Evolutionary conservation across 1,284 basidiomycete species (phyloP).

Genomic region (Gymnopus androsaceus): DNA sequence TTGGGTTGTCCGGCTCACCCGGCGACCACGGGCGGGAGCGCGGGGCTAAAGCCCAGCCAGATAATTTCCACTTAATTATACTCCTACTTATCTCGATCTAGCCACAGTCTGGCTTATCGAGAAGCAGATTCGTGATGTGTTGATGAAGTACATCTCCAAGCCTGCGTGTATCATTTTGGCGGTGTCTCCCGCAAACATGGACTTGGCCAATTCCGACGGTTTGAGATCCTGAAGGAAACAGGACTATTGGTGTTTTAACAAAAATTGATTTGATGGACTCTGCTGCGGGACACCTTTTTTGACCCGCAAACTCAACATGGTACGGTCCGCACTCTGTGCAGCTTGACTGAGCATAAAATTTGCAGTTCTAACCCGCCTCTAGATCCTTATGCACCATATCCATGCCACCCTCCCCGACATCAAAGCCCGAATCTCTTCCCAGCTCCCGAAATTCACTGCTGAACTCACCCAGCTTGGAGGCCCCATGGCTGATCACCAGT

Average conservation of each 20-base stretch:
- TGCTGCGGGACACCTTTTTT: constrained; percentile 99
- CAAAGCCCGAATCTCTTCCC: constrained; percentile 88
- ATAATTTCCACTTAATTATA: no score
- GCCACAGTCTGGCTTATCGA: no score
- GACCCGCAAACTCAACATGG: constrained; percentile 94
- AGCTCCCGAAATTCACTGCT: constrained; percentile 83
- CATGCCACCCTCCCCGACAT: constrained; percentile 95
- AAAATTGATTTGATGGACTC: constrained; percentile 99
- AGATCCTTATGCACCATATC: constrained; percentile 99
- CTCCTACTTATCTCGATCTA: no score
- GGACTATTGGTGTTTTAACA: constrained; percentile 97
- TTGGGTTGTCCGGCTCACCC: no score
- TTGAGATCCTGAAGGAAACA: constrained; percentile 94
- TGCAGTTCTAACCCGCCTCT: no score
- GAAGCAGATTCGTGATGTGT: constrained; percentile 96
- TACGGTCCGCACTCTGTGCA: no score
- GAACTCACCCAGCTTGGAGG: constrained; percentile 90
- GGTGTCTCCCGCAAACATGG: constrained; percentile 94
- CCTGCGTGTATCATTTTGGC: constrained; percentile 90
- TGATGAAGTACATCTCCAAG: constrained; percentile 93
- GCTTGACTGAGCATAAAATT: constrained; percentile 2
- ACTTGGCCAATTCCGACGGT: constrained; percentile 98
- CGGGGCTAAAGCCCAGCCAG: no score
- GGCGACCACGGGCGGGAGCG: no score
- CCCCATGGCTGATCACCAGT: constrained; percentile 80